Conservation (phyloP, 345 rosid genomes). For the Litchi chinensis region DNA sequence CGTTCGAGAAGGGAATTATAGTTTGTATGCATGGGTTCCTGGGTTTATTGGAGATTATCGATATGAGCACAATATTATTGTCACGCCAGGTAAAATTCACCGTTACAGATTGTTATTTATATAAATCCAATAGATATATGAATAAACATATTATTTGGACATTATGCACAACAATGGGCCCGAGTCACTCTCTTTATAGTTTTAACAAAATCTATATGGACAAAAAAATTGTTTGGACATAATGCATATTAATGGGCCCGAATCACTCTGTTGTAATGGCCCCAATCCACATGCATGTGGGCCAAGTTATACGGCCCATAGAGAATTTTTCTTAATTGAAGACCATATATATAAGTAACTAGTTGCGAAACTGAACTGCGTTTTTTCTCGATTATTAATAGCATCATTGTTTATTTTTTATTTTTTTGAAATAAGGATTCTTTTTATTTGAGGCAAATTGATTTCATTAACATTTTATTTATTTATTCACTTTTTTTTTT, state of each 20-base stretch:
- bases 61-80: constrained; percentile 34
- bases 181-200: too few relatives aligned
- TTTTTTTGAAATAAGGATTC: too few relatives aligned
- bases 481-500: too few relatives aligned
- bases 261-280: too few relatives aligned
- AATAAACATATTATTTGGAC: too few relatives aligned
- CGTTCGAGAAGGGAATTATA: constrained; percentile 62
- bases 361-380: background rate
- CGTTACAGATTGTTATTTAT: background rate
- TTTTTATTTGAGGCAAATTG: background rate
- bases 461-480: background rate
- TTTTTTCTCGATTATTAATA: background rate
- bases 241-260: too few relatives aligned
- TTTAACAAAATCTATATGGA: too few relatives aligned
- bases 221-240: too few relatives aligned
- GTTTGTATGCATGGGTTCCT: constrained; percentile 69
- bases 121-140: too few relatives aligned
- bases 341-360: background rate
- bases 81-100: constrained; percentile 52
- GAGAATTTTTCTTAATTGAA: background rate
- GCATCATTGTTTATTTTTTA: background rate
- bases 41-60: constrained; percentile 74
- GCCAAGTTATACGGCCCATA: background rate
- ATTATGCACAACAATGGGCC: too few relatives aligned
- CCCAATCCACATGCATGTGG: background rate